These are phyloP conservation scores for Mycena capillaripes DNA, from an alignment of 768 basidiomycete species.

Conservation along the genomic window DNA sequence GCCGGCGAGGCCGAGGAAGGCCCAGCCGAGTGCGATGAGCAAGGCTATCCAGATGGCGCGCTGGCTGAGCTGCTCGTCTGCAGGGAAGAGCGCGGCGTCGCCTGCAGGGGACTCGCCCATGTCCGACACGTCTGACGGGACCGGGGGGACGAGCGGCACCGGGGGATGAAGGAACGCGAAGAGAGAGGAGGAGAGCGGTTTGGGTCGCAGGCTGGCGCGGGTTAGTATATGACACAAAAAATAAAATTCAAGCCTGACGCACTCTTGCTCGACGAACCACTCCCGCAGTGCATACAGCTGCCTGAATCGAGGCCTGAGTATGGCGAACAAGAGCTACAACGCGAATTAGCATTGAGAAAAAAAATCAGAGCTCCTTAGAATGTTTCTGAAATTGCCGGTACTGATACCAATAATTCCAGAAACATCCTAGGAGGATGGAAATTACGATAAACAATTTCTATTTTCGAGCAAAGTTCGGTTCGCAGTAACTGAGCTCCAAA, in stretches of 20 bases:
- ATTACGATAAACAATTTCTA: too few species aligned
- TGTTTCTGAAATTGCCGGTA: too few species aligned
- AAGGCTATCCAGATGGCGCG: constrained; percentile 78
- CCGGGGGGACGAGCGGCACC: constrained; percentile 72
- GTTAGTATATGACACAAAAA: background rate
- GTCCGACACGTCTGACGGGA: constrained; percentile 70
- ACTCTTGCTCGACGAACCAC: constrained; percentile 84
- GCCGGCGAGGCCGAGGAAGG: constrained; percentile 76
- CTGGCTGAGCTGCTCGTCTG: constrained; percentile 82
- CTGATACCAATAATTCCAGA: too few species aligned
- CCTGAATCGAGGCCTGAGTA: constrained; percentile 76
- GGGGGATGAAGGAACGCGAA: constrained; percentile 81
- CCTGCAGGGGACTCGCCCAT: constrained; percentile 62
- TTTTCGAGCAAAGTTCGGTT: too few species aligned
- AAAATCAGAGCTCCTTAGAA: too few species aligned
- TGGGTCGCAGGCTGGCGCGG: constrained; percentile 69
- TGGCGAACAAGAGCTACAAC: constrained; percentile 73
- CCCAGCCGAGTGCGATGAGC: constrained; percentile 74
- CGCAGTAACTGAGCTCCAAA: constrained; percentile 20
- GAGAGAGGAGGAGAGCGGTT: constrained; percentile 68
- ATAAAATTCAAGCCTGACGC: constrained; percentile 43
- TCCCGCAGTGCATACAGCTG: constrained; percentile 81
- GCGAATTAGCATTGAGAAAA: constrained; percentile 14
- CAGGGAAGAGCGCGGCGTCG: constrained; percentile 75
- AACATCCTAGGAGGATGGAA: too few species aligned